Evolutionary conservation across 1,284 basidiomycete species (phyloP).

Genomic region (Heimioporus retisporus): DNA sequence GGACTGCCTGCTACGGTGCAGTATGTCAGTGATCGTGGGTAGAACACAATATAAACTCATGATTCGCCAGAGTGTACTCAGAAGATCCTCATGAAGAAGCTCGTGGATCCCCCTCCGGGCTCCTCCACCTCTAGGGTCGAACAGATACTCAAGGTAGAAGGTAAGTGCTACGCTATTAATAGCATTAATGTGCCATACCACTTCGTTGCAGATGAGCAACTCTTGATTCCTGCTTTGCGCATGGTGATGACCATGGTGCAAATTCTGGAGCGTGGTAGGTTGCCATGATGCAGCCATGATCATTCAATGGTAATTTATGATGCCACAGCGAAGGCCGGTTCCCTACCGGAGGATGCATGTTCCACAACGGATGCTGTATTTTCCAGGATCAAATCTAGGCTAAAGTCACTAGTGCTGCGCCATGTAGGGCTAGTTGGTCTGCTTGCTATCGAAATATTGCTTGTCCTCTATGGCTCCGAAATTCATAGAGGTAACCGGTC

Average conservation of each 20-base stretch:
- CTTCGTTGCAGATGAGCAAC: constrained; percentile 15
- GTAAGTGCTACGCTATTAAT: constrained; percentile 12
- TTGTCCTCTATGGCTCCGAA: constrained; percentile 18
- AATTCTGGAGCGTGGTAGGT: constrained; percentile 18
- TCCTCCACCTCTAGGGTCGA: not conserved
- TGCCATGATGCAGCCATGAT: too few species aligned
- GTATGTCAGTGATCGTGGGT: constrained; percentile 18
- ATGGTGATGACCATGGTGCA: constrained; percentile 25
- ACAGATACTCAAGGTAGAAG: constrained; percentile 20
- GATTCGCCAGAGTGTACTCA: constrained; percentile 18
- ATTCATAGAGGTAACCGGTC: constrained; percentile 3
- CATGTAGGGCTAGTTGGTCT: constrained; percentile 15
- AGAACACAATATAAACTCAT: constrained; percentile 1
- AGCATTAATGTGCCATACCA: too few species aligned
- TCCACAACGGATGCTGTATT: too few species aligned
- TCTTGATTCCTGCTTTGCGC: constrained; percentile 28
- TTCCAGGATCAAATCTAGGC: too few species aligned
- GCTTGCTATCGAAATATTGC: constrained; percentile 31
- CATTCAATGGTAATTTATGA: too few species aligned
- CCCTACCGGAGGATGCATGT: too few species aligned
- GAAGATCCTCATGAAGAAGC: constrained; percentile 13
- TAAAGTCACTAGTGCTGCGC: too few species aligned
- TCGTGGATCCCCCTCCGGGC: not conserved
- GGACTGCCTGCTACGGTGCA: constrained; percentile 26
- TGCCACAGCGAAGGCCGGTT: too few species aligned